Conservation (phyloP, 495 filamentous ascomycete species). For the Neurospora sp. region DNA sequence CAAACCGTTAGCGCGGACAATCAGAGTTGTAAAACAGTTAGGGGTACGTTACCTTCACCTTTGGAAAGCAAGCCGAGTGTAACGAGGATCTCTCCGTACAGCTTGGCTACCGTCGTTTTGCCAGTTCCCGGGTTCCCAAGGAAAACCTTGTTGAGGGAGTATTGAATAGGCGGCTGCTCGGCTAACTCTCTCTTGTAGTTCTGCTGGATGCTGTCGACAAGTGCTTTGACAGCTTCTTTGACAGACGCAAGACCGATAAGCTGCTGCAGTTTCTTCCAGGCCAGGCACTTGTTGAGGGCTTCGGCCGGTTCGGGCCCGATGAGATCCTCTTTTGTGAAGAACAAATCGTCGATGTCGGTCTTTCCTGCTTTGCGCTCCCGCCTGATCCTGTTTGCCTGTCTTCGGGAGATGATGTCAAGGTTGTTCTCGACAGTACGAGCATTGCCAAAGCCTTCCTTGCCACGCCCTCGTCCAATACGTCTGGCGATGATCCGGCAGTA, state of each 20-base stretch:
- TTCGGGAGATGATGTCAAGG: slow-evolving; percentile 38
- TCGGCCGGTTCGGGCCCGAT: slow-evolving; percentile 55
- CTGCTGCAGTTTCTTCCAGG: slow-evolving; percentile 50
- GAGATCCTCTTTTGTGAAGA: slow-evolving; percentile 48
- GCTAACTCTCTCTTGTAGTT: slow-evolving; percentile 55
- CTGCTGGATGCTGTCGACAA: slow-evolving; percentile 47
- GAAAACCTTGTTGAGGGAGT: slow-evolving; percentile 61
- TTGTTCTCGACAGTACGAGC: slow-evolving; percentile 57
- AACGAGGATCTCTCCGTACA: slow-evolving; percentile 57
- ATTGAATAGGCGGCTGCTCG: slow-evolving; percentile 45
- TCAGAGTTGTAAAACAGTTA: too few relatives aligned
- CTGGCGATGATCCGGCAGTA: slow-evolving; percentile 55
- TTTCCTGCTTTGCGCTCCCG: slow-evolving; percentile 19
- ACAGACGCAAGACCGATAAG: slow-evolving; percentile 53
- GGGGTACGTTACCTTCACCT: slow-evolving; percentile 50
- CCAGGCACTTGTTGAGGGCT: slow-evolving; percentile 35
- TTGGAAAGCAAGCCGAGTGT: slow-evolving; percentile 50
- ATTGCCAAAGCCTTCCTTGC: slow-evolving; percentile 62
- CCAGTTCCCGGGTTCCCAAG: slow-evolving; percentile 63
- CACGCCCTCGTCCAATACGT: slow-evolving; percentile 51
- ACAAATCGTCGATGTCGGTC: slow-evolving; percentile 33
- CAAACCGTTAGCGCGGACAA: not conserved
- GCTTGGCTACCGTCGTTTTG: slow-evolving; percentile 66
- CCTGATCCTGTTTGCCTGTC: slow-evolving; percentile 48
- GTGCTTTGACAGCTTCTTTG: slow-evolving; percentile 46